Evolutionary conservation across 352 stramenopile species (phyloP).

Genomic region (Pythium coloratum): DNA sequence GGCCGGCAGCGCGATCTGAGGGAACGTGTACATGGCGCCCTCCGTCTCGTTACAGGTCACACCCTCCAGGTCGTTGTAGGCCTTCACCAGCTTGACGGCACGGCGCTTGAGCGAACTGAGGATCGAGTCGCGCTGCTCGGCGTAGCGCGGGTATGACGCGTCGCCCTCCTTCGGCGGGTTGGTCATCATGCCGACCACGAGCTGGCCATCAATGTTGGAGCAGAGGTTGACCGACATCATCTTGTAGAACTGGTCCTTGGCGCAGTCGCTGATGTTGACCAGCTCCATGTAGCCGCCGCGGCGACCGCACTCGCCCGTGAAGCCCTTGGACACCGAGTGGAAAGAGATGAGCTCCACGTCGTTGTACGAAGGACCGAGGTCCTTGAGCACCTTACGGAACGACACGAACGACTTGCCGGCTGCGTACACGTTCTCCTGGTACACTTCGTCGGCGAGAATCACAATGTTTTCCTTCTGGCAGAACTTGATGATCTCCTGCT

Average conservation of each 20-base stretch:
- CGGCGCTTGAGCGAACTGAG: constrained; percentile 94
- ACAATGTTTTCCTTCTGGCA: constrained; percentile 94
- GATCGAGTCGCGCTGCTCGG: constrained; percentile 90
- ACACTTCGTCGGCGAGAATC: constrained; percentile 98
- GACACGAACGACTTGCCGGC: constrained; percentile 92
- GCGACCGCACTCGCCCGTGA: constrained; percentile 98
- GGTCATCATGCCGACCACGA: constrained; percentile 98
- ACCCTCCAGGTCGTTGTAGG: constrained; percentile 95
- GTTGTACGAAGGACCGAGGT: constrained; percentile 81
- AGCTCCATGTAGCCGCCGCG: constrained; percentile 97
- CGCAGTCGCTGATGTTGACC: constrained; percentile 90
- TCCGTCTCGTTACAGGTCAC: constrained; percentile 97
- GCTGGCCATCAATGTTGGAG: constrained; percentile 96
- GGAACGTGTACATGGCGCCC: constrained; percentile 99
- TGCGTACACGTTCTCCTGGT: constrained; percentile 99
- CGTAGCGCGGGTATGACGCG: constrained; percentile 89
- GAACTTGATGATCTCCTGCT: constrained; percentile 96
- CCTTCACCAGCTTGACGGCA: constrained; percentile 91
- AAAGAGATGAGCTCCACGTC: constrained; percentile 98
- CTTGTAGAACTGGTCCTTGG: constrained; percentile 98
- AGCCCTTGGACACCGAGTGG: constrained; percentile 98
- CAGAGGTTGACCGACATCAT: constrained; percentile 97
- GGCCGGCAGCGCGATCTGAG: constrained; percentile 89
- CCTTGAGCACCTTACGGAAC: constrained; percentile 93
- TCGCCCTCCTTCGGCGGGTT: constrained; percentile 92